Conservation (phyloP, 768 basidiomycete genomes). For the Auricularia sp. region DNA sequence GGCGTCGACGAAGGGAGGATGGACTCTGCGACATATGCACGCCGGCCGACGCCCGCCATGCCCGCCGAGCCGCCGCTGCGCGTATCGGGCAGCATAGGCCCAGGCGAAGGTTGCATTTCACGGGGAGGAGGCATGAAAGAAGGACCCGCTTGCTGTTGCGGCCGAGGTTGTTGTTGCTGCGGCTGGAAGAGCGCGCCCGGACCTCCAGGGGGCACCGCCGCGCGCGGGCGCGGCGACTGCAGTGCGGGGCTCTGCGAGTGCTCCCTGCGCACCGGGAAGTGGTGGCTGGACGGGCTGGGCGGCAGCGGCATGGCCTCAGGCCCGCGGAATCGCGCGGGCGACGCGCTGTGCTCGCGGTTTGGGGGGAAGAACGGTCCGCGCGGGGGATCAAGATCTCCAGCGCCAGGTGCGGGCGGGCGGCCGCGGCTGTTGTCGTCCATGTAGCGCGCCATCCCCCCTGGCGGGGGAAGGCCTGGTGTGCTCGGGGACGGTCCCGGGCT, state of each 20-base stretch:
- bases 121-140: background rate
- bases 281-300: background rate
- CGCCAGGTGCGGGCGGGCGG: background rate
- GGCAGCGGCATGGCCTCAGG: background rate
- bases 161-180: constrained; percentile 4
- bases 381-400: background rate
- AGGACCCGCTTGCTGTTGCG: constrained; percentile 1
- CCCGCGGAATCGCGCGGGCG: background rate
- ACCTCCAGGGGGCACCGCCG: background rate
- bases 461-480: background rate
- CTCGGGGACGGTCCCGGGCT: background rate
- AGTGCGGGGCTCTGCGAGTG: background rate
- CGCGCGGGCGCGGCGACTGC: background rate
- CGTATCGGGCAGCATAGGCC: constrained; percentile 9
- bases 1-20: constrained; percentile 13
- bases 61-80: constrained; percentile 22
- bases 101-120: background rate
- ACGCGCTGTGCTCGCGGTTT: background rate
- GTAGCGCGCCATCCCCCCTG: background rate
- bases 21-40: constrained; percentile 26
- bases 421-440: background rate
- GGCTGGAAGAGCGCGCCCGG: background rate
- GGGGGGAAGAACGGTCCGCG: background rate
- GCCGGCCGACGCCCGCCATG: constrained; percentile 30
- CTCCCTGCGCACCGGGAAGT: background rate